Percentiles rank a stretch among this genome's conserved stretches.
Evolutionary conservation across 2,329 filamentous ascomycete species (phyloP).

Genomic region (Calycina herbarum): DNA sequence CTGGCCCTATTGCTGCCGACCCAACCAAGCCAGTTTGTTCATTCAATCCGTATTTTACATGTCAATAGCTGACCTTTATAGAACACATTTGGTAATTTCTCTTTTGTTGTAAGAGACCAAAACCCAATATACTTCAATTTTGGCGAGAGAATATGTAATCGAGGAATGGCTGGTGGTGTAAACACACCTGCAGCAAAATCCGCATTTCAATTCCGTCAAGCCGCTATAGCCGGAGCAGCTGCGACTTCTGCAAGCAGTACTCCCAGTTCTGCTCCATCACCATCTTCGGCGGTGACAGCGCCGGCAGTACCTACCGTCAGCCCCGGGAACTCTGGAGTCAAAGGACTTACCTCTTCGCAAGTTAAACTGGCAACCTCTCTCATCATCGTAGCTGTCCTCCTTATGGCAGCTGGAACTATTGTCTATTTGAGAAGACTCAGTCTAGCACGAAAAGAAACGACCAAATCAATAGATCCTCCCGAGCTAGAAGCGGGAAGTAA

Average conservation of each 20-base stretch:
- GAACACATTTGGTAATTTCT: constrained; percentile 1
- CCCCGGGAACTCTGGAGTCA: not conserved
- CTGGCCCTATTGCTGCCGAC: not conserved
- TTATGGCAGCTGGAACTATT: not conserved
- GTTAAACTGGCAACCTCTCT: not conserved
- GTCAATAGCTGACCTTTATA: not conserved
- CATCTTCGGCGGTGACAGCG: too few relatives aligned
- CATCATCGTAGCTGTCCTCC: not conserved
- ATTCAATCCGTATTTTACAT: not conserved
- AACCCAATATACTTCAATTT: constrained; percentile 11
- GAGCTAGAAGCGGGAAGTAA: not conserved
- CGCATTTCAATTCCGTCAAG: not conserved
- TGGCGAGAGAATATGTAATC: not conserved
- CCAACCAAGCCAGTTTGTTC: not conserved
- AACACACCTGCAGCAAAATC: constrained; percentile 7
- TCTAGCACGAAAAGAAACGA: not conserved
- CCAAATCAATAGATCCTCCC: constrained; percentile 1
- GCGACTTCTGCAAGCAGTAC: not conserved
- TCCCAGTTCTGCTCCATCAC: not conserved
- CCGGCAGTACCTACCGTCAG: not conserved
- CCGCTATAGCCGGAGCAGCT: not conserved
- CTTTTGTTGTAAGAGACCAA: not conserved
- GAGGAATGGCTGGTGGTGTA: constrained; percentile 9
- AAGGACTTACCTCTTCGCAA: constrained; percentile 2
- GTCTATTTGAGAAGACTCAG: constrained; percentile 3